phyloP scores from a whole-genome alignment of 352 stramenopile genomes.

The Globisporangium canariense region DNA sequence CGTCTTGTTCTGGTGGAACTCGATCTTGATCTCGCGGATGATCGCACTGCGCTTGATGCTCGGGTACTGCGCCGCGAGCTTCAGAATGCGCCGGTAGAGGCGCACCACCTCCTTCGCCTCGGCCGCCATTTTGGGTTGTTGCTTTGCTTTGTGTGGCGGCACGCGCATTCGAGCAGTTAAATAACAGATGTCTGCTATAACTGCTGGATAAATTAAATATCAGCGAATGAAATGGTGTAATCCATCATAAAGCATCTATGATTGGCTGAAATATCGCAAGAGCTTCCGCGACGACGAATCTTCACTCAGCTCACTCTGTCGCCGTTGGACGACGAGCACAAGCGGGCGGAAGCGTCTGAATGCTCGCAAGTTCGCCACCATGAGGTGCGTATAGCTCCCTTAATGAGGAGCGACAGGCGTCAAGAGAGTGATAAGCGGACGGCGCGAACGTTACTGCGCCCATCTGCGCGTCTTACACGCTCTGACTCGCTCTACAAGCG shows the following conservation, averaged over 20 bases:
- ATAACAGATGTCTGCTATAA: background rate
- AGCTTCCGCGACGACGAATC: slow-evolving; percentile 1
- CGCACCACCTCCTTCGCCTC: slow-evolving; percentile 57
- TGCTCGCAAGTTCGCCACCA: slow-evolving; percentile 22
- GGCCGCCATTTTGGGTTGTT: slow-evolving; percentile 11
- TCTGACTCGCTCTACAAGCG: background rate
- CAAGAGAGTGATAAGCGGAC: background rate
- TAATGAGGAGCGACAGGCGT: background rate
- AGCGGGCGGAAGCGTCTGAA: slow-evolving; percentile 11
- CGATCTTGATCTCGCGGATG: slow-evolving; percentile 77
- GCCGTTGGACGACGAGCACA: background rate
- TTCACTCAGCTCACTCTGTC: slow-evolving; percentile 11
- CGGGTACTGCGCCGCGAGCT: slow-evolving; percentile 79
- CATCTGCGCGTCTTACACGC: background rate
- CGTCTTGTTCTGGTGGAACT: slow-evolving; percentile 78
- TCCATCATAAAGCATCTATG: too few relatives aligned
- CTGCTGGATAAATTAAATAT: too few relatives aligned
- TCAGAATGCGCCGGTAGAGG: slow-evolving; percentile 81
- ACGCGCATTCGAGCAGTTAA: too few relatives aligned
- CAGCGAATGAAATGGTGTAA: background rate
- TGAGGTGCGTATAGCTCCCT: slow-evolving; percentile 32
- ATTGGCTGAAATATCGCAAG: slow-evolving; percentile 1
- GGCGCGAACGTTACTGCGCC: background rate
- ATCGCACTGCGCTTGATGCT: slow-evolving; percentile 84
- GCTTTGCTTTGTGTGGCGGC: slow-evolving; percentile 12